A percentile compares a stretch with the other conserved stretches of the same genome.
phyloP scores from a whole-genome alignment of 768 basidiomycete species.

The Suillus alpinus region DNA sequence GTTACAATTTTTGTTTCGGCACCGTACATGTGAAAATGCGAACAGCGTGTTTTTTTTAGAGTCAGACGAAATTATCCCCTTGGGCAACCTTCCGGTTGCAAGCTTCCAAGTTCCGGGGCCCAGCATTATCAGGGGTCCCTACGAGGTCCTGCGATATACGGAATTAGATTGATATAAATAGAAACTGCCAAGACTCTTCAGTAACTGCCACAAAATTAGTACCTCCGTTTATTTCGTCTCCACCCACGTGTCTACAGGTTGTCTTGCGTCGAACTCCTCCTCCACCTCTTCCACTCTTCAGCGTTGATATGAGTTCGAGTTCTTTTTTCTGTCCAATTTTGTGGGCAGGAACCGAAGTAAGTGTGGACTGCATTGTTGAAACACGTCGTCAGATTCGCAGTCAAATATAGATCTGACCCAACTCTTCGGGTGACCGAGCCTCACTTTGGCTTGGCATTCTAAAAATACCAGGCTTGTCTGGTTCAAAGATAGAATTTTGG shows the following conservation, averaged over 20 bases:
- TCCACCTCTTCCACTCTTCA: not conserved
- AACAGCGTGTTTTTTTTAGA: not conserved
- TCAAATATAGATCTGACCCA: constrained; percentile 20
- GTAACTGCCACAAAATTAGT: constrained; percentile 3
- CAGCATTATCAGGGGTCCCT: not conserved
- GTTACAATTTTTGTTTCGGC: not conserved
- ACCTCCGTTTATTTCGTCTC: not conserved
- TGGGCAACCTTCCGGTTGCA: not conserved
- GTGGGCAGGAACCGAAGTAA: not conserved
- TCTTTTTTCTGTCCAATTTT: not conserved
- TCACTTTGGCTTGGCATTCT: constrained; percentile 44
- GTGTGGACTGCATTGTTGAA: not conserved
- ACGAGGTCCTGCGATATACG: not conserved
- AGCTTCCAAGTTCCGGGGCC: not conserved
- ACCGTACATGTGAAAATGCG: not conserved
- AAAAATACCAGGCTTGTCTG: constrained; percentile 35
- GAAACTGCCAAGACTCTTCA: not conserved
- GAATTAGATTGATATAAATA: constrained; percentile 5
- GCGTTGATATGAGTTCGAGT: not conserved
- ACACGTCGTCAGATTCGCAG: constrained; percentile 8
- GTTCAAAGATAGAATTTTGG: constrained; percentile 45
- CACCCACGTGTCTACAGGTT: not conserved
- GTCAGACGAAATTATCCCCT: not conserved
- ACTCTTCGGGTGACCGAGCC: constrained; percentile 31
- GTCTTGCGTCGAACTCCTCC: not conserved